phyloP scores from a whole-genome alignment of 1,139 yeast species.

The Magnusiomyces suaveolens region DNA sequence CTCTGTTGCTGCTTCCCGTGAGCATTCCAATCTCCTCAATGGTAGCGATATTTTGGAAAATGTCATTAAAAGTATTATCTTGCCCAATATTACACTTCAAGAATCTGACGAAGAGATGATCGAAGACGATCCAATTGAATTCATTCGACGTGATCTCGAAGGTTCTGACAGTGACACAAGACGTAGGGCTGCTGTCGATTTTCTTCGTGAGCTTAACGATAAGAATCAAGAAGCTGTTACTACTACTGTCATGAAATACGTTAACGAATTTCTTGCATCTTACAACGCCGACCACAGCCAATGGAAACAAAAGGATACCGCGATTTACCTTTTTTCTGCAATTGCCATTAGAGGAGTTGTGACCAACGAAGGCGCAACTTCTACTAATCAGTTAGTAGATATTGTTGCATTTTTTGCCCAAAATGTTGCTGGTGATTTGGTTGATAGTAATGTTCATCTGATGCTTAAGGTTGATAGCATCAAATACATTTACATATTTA shows the following conservation, averaged over 20 bases:
- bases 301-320: conserved; percentile 85
- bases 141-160: conserved; percentile 82
- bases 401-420: conserved; percentile 76
- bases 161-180: conserved; percentile 92
- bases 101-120: conserved; percentile 84
- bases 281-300: conserved; percentile 37
- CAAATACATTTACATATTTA: conserved; percentile 76
- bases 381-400: conserved; percentile 75
- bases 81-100: conserved; percentile 75
- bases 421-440: conserved; percentile 73
- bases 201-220: conserved; percentile 75
- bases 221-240: conserved; percentile 70
- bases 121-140: conserved; percentile 95
- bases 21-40: conserved; percentile 53
- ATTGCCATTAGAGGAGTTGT: conserved; percentile 85
- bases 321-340: conserved; percentile 76
- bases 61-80: conserved; percentile 69
- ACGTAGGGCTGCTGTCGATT: conserved; percentile 84
- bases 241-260: conserved; percentile 65
- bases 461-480: conserved; percentile 87
- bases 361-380: conserved; percentile 71
- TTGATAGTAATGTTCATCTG: conserved; percentile 35
- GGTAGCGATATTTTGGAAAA: conserved; percentile 62
- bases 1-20: conserved; percentile 63
- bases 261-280: conserved; percentile 51